Percentiles rank a stretch among this genome's conserved stretches.
Conservation (phyloP, 805 yeast species). For the Candida caryicola region DNA sequence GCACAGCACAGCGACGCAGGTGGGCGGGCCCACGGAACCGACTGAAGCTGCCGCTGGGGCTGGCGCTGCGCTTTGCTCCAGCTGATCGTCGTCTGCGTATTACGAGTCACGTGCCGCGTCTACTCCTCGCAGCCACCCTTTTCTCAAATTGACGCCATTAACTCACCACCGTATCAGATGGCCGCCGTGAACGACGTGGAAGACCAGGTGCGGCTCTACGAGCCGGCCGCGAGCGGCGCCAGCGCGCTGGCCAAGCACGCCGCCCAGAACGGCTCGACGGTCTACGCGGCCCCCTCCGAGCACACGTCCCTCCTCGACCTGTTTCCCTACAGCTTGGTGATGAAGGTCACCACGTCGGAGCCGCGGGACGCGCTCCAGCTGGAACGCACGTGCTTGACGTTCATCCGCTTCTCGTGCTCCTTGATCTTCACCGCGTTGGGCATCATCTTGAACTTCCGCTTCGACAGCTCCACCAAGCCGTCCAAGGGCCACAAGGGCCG, state of each 20-base stretch:
- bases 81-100: too few relatives aligned
- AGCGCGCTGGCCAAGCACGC: neutral
- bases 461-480: constrained; percentile 29
- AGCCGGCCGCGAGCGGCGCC: neutral
- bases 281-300: neutral
- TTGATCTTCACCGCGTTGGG: constrained; percentile 48
- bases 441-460: constrained; percentile 42
- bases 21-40: too few relatives aligned
- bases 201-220: constrained; percentile 1
- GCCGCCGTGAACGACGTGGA: neutral
- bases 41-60: too few relatives aligned
- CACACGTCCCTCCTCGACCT: neutral
- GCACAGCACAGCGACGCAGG: too few relatives aligned
- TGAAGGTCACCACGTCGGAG: constrained; percentile 42
- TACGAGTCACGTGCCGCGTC: too few relatives aligned
- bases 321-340: constrained; percentile 23
- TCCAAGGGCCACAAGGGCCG: too few relatives aligned
- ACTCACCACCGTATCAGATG: neutral
- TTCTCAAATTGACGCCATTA: neutral
- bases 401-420: constrained; percentile 46
- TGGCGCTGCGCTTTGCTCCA: too few relatives aligned
- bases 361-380: constrained; percentile 55
- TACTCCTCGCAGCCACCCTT: neutral
- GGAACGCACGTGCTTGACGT: constrained; percentile 51
- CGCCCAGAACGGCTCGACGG: neutral